Base-by-base conservation (phyloP, 208 protist species). In the Trypanosoma cruzi region DNA sequence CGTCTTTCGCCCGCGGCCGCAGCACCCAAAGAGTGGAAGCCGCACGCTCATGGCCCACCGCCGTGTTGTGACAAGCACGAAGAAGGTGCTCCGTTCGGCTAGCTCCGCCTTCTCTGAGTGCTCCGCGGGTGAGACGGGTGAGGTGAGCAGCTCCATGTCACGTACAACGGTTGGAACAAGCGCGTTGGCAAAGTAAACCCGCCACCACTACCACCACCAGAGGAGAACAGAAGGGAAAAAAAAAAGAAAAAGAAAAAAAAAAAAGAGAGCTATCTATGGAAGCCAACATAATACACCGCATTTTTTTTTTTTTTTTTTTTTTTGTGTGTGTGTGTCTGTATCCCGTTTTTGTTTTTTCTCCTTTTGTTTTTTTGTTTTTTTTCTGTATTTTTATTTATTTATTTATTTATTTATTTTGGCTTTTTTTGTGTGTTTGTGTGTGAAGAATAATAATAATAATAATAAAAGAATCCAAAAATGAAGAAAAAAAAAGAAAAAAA, bases 21-120 rank as follows among this genome's bases (percentile, higher is more conserved):
- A 78, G 49, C 73, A 78, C 22, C 48, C 59, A 36, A 36, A 59
- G 22, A 63, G 37, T 26, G 52, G 64, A 11, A 59, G 8, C 4
- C 31, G 50, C 14, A 53, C 53, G 22, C 29, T 28, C 0, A 22
- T 56, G 32, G 50, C 40, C 14, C 52, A 54, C 50, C n/a, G 73
- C 0, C 65, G 70, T 26, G 26, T 53, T 14, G 66, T 48, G 31
- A 48, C 57, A 36, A 66, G 57, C 31, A 71, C 71, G 26, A 69
- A 70, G 48, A 76, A 76, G 48, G 71, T 76, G 4, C 50, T 76
- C 7, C 71, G 71, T n/a, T 76, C 71, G 6, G 71, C 71, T 14
- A 76, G 83, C 72, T 93, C 86, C 40, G 90, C 87, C 64, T 95
- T 95, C 80, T 90, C 83, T 24, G 86, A 95, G 85, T 95, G 83